These are phyloP conservation scores for Gossypium laxum DNA, from an alignment of 441 rosid species.

Conservation along the genomic window DNA sequence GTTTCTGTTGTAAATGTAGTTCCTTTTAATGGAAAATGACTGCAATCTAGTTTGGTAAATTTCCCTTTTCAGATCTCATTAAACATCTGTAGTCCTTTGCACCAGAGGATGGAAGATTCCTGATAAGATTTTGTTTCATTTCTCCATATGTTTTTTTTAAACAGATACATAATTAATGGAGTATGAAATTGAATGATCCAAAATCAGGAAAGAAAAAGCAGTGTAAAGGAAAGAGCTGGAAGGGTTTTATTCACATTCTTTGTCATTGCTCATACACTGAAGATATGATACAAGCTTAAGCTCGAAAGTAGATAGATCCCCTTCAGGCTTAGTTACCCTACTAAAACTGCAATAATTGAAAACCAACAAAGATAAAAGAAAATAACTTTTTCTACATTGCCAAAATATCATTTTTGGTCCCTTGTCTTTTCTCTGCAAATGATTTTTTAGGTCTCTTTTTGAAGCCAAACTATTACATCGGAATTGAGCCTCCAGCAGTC, in stretches of 20 bases:
- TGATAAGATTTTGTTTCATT: background rate
- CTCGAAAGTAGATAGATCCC: slow-evolving; percentile 17
- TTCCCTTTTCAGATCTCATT: background rate
- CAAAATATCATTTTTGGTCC: slow-evolving; percentile 11
- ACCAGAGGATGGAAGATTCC: background rate
- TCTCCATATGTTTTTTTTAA: background rate
- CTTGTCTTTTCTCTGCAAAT: background rate
- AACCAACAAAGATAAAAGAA: slow-evolving; percentile 11
- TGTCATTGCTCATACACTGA: slow-evolving; percentile 23
- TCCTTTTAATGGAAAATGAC: background rate
- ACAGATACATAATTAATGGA: background rate
- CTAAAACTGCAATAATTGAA: slow-evolving; percentile 5
- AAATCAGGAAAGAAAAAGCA: background rate
- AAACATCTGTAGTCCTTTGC: background rate
- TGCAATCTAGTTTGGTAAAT: background rate
- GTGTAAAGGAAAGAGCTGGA: background rate
- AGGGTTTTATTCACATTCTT: slow-evolving; percentile 27
- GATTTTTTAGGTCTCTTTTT: background rate
- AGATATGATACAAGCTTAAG: slow-evolving; percentile 19
- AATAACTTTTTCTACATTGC: slow-evolving; percentile 12
- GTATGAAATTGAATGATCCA: background rate
- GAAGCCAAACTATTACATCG: slow-evolving; percentile 4
- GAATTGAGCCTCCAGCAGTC: slow-evolving; percentile 43
- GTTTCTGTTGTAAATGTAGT: background rate
- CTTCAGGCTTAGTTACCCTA: slow-evolving; percentile 11